Percentiles rank a stretch among this genome's conserved stretches.
Evolutionary conservation across 2,329 filamentous ascomycete species (phyloP).

Genomic region (Trichoderma asperellum): DNA sequence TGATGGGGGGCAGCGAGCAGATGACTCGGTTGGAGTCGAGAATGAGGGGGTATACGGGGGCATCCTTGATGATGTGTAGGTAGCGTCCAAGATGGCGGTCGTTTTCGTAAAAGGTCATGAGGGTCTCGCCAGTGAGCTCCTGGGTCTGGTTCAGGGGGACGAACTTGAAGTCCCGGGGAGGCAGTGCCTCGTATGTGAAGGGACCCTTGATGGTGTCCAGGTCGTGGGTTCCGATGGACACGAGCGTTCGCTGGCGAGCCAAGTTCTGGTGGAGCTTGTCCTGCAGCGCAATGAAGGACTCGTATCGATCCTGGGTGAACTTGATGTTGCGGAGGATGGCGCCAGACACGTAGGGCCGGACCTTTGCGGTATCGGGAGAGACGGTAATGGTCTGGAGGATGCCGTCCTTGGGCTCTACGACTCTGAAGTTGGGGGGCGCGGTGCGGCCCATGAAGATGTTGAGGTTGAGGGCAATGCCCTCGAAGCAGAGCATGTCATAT

Average conservation of each 20-base stretch:
- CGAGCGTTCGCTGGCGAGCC: slow-evolving; percentile 87
- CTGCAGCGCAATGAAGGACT: slow-evolving; percentile 96
- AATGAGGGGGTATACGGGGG: slow-evolving; percentile 93
- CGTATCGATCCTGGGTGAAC: slow-evolving; percentile 89
- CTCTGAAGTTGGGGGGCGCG: slow-evolving; percentile 75
- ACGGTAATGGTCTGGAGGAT: slow-evolving; percentile 82
- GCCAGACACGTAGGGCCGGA: slow-evolving; percentile 86
- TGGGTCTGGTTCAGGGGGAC: slow-evolving; percentile 87
- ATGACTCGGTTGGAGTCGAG: slow-evolving; percentile 86
- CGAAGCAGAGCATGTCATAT: slow-evolving; percentile 94
- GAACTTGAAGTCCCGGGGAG: slow-evolving; percentile 92
- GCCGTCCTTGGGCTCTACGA: slow-evolving; percentile 72
- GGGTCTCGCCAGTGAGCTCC: slow-evolving; percentile 81
- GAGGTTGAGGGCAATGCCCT: slow-evolving; percentile 92
- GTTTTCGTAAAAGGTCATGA: slow-evolving; percentile 95
- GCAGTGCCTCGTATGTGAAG: slow-evolving; percentile 92
- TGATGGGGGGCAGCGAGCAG: slow-evolving; percentile 94
- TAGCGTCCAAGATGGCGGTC: slow-evolving; percentile 91
- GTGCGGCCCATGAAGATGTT: slow-evolving; percentile 88
- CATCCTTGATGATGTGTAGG: slow-evolving; percentile 92
- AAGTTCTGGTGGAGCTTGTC: slow-evolving; percentile 98
- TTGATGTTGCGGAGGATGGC: slow-evolving; percentile 88
- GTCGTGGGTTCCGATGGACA: slow-evolving; percentile 97
- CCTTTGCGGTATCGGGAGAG: slow-evolving; percentile 70
- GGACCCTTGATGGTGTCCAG: slow-evolving; percentile 90